Evolutionary conservation across 2,329 filamentous ascomycete species (phyloP).

Genomic region (Curvularia hawaiiensis): DNA sequence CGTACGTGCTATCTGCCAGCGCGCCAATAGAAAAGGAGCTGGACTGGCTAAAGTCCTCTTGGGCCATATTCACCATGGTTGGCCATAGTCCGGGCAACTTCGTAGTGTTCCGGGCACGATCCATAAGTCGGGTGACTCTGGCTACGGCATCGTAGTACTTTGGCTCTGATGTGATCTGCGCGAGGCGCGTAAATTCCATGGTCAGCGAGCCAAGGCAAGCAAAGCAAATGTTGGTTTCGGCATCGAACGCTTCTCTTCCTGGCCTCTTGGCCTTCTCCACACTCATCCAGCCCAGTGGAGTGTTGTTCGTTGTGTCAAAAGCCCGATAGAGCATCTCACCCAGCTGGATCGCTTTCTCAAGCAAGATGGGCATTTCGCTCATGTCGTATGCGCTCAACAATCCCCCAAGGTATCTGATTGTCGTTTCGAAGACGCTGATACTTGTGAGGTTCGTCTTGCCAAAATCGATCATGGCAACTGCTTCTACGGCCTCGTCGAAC

Average conservation of each 20-base stretch:
- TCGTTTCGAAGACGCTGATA: constrained; percentile 59
- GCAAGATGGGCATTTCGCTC: constrained; percentile 39
- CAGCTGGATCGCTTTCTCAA: constrained; percentile 46
- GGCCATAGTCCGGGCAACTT: constrained; percentile 46
- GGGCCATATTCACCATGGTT: constrained; percentile 47
- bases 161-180: constrained; percentile 42
- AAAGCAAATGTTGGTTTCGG: constrained; percentile 50
- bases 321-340: constrained; percentile 54
- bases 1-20: constrained; percentile 46
- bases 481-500: constrained; percentile 53
- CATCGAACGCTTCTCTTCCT: constrained; percentile 34
- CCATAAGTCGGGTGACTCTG: constrained; percentile 40
- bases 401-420: constrained; percentile 50
- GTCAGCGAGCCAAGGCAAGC: constrained; percentile 55
- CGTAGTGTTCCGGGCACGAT: constrained; percentile 37
- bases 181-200: constrained; percentile 48
- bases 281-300: constrained; percentile 52
- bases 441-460: constrained; percentile 46
- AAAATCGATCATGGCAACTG: constrained; percentile 54
- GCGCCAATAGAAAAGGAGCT: constrained; percentile 44
- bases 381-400: constrained; percentile 47
- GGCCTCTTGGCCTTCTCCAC: constrained; percentile 42
- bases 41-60: constrained; percentile 34
- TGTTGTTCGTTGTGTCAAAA: constrained; percentile 53
- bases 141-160: constrained; percentile 47